Conservation (phyloP, 2,329 filamentous ascomycete genomes). For the Leptographium galeiforme region DNA sequence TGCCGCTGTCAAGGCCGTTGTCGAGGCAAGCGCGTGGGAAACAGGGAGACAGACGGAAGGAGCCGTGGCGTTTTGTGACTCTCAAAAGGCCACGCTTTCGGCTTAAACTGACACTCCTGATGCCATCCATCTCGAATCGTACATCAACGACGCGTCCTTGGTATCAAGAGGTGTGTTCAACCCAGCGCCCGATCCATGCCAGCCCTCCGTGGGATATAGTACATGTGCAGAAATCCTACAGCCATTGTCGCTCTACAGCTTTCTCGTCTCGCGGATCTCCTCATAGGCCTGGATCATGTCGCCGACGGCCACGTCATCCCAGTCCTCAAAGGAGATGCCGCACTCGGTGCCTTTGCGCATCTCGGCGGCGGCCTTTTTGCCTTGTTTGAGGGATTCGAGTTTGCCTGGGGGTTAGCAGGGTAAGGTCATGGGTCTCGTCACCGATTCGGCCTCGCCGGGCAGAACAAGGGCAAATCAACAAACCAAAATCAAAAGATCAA, state of each 20-base stretch:
- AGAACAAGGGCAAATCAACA: no score
- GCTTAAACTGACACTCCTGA: no score
- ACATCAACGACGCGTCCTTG: background rate
- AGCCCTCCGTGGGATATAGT: background rate
- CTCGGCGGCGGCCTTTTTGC: constrained; percentile 81
- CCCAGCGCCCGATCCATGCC: background rate
- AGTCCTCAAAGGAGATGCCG: constrained; percentile 71
- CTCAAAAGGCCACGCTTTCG: no score
- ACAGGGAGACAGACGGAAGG: no score
- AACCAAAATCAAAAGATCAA: no score
- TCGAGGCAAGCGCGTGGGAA: no score
- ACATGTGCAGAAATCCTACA: background rate
- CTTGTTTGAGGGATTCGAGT: constrained; percentile 72
- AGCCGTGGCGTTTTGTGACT: no score
- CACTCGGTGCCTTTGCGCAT: constrained; percentile 93
- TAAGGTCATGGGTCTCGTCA: no score
- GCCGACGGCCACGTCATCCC: constrained; percentile 64
- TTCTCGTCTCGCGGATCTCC: constrained; percentile 58
- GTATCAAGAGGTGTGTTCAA: background rate
- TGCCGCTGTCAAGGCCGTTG: no score
- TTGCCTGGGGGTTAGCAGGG: constrained; percentile 39
- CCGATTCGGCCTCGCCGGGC: no score
- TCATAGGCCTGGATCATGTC: constrained; percentile 85
- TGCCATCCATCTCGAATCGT: no score
- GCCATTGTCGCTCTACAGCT: constrained; percentile 22